Evolutionary conservation across 2,329 filamentous ascomycete species (phyloP).

Genomic region (Emericellopsis atlantica): DNA sequence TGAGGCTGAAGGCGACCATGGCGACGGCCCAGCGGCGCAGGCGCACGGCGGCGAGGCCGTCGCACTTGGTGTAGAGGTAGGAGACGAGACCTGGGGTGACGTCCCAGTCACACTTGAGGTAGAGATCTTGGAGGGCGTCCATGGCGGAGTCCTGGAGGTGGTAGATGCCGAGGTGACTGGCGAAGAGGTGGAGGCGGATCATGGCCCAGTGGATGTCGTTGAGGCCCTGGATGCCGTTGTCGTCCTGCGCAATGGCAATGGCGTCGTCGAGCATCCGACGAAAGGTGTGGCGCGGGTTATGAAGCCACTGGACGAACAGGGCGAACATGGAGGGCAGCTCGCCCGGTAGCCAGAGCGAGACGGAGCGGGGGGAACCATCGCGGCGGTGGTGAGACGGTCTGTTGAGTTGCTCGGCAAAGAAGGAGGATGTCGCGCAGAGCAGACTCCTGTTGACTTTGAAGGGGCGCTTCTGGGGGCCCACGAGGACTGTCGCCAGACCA

Average conservation of each 20-base stretch:
- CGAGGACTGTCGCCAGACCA: conserved; percentile 21
- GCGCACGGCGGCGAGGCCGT: conserved; percentile 32
- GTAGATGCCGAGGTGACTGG: conserved; percentile 33
- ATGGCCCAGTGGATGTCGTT: conserved; percentile 41
- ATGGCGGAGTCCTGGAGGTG: conserved; percentile 43
- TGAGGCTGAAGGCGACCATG: conserved; percentile 45
- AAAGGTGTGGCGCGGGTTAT: conserved; percentile 26
- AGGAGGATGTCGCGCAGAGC: conserved; percentile 31
- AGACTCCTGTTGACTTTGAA: conserved; percentile 30
- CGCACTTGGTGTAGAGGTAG: conserved; percentile 41
- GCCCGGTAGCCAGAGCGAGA: conserved; percentile 26
- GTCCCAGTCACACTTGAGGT: conserved; percentile 46
- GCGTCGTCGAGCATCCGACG: conserved; percentile 28
- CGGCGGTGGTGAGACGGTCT: conserved; percentile 11
- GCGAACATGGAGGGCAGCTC: conserved; percentile 39
- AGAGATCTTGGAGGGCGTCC: conserved; percentile 46
- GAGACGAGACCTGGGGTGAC: conserved; percentile 36
- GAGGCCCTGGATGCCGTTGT: conserved; percentile 11
- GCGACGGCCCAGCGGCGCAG: conserved; percentile 47
- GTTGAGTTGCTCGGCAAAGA: conserved; percentile 33
- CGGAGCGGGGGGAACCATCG: conserved; percentile 5
- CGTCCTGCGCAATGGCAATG: conserved; percentile 15
- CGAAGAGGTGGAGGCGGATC: conserved; percentile 44
- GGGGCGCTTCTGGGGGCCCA: conserved; percentile 26
- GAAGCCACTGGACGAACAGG: conserved; percentile 40